Evolutionary conservation across 2,329 filamentous ascomycete species (phyloP).

Genomic region (Chrysoporthe cubensis): DNA sequence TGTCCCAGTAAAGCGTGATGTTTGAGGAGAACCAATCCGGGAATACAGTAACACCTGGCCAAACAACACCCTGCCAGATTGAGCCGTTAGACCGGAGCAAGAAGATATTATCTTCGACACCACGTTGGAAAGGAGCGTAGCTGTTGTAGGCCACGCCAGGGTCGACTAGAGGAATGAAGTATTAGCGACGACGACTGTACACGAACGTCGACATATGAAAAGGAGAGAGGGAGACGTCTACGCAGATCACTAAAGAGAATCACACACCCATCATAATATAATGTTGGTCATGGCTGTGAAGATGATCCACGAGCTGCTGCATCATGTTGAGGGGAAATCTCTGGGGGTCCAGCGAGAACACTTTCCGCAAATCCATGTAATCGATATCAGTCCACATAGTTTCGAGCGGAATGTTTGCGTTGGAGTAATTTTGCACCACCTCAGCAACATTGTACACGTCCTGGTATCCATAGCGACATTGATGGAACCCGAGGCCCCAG

Average conservation of each 20-base stretch:
- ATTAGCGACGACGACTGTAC: not conserved
- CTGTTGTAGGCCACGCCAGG: slow-evolving; percentile 61
- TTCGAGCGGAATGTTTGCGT: slow-evolving; percentile 68
- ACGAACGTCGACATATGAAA: not conserved
- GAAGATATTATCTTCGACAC: slow-evolving; percentile 50
- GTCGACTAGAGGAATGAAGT: slow-evolving; percentile 72
- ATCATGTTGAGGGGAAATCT: slow-evolving; percentile 65
- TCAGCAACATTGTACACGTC: slow-evolving; percentile 69
- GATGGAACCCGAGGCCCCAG: slow-evolving; percentile 65
- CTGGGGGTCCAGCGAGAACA: slow-evolving; percentile 68
- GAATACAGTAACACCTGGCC: slow-evolving; percentile 74
- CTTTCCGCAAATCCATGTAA: slow-evolving; percentile 59
- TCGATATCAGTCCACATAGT: slow-evolving; percentile 71
- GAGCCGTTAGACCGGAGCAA: slow-evolving; percentile 58
- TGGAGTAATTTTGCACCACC: slow-evolving; percentile 69
- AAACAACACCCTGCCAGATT: slow-evolving; percentile 68
- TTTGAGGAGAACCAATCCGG: slow-evolving; percentile 77
- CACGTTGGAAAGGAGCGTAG: slow-evolving; percentile 46
- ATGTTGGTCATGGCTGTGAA: slow-evolving; percentile 69
- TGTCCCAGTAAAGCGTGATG: slow-evolving; percentile 70
- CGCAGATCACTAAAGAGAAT: not conserved
- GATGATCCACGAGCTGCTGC: slow-evolving; percentile 66
- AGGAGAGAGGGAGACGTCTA: not conserved
- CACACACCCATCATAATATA: slow-evolving; percentile 67
- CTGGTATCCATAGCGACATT: slow-evolving; percentile 67